Evolutionary conservation across 228 moss, liverwort and hornwort genomes (phyloP).

Genomic region (Sphagnum magellanicum): DNA sequence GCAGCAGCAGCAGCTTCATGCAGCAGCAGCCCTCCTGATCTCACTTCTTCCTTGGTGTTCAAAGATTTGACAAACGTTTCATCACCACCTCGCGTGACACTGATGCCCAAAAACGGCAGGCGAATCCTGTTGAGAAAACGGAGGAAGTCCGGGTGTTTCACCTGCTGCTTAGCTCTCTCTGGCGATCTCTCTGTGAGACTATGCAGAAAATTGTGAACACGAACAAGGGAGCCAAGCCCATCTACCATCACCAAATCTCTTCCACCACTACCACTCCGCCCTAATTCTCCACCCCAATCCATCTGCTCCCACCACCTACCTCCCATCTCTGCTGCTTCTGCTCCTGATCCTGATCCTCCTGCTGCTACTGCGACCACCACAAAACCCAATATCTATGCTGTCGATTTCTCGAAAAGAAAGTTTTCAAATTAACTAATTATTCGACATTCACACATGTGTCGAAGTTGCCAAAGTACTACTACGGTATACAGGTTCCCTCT

Average conservation of each 20-base stretch:
- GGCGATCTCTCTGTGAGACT: neutral
- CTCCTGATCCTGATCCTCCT: no score
- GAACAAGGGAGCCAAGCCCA: slow-evolving; percentile 1
- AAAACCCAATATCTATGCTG: no score
- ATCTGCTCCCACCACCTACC: no score
- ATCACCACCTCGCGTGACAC: slow-evolving; percentile 4
- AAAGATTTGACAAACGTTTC: neutral
- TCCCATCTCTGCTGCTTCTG: no score
- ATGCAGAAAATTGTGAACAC: slow-evolving; percentile 7
- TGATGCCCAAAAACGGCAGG: slow-evolving; percentile 30
- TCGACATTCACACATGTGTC: no score
- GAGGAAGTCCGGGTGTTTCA: neutral
- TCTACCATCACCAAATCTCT: neutral
- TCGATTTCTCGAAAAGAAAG: no score
- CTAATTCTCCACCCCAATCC: no score
- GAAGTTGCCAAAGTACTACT: no score
- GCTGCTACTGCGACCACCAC: no score
- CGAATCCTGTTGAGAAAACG: slow-evolving; percentile 14
- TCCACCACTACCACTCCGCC: no score
- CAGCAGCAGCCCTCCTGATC: slow-evolving; percentile 4
- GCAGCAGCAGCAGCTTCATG: neutral
- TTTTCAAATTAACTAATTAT: no score
- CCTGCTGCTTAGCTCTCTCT: neutral
- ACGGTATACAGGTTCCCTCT: no score
- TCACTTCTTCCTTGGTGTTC: slow-evolving; percentile 13